Evolutionary conservation across 768 basidiomycete genomes (phyloP).

Genomic region (Clitopilus passeckerianus): DNA sequence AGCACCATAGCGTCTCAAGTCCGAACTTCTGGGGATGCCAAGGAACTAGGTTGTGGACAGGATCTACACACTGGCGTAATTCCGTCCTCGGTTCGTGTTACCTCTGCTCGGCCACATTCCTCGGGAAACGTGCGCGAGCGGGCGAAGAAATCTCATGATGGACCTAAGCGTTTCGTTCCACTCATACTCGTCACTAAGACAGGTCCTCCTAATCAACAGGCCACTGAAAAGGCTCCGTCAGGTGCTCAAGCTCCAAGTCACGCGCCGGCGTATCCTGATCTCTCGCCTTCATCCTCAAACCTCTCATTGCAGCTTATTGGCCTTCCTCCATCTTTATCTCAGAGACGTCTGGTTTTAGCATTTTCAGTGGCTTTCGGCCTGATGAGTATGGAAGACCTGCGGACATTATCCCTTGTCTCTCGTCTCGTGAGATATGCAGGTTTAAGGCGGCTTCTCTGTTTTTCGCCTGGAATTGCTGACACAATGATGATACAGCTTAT

Average conservation of each 20-base stretch:
- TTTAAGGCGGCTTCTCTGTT: slow-evolving; percentile 18
- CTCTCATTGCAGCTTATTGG: background rate
- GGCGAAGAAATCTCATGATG: too few species aligned
- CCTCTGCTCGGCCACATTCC: too few species aligned
- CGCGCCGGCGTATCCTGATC: background rate
- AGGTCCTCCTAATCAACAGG: too few species aligned
- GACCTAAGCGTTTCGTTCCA: too few species aligned
- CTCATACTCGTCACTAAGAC: too few species aligned
- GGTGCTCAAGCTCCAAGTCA: background rate
- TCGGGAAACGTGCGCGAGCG: too few species aligned
- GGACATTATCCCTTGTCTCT: slow-evolving; percentile 38
- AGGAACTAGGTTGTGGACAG: too few species aligned
- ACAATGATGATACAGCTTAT: slow-evolving; percentile 40
- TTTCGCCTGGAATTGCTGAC: slow-evolving; percentile 2
- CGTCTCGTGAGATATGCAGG: slow-evolving; percentile 62
- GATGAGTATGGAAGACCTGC: background rate
- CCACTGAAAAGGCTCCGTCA: too few species aligned
- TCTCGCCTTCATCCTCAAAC: background rate
- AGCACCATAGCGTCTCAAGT: too few species aligned
- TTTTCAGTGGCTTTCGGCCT: background rate
- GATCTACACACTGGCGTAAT: too few species aligned
- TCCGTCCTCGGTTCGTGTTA: too few species aligned
- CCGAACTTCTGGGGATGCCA: too few species aligned
- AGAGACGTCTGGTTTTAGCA: background rate
- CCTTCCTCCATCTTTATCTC: background rate